phyloP scores from a whole-genome alignment of 2,329 filamentous ascomycete species.

The Xylariaceae sp. region DNA sequence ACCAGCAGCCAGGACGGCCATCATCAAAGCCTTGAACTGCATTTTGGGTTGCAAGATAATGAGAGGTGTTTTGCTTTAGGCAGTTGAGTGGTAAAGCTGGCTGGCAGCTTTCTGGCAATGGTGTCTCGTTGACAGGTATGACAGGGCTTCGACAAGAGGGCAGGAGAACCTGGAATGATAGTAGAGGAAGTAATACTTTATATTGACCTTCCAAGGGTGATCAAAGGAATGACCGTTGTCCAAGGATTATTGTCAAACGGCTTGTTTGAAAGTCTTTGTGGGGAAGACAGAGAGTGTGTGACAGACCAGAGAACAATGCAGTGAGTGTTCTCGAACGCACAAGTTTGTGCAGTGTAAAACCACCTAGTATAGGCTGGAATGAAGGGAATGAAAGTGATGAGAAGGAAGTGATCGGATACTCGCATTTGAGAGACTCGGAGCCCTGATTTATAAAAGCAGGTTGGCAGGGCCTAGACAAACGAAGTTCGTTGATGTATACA shows the following conservation, averaged over 20 bases:
- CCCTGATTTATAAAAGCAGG: too few relatives aligned
- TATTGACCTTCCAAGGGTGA: neutral
- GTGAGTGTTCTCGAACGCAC: neutral
- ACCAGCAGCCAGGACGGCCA: constrained; percentile 41
- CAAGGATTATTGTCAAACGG: constrained; percentile 10
- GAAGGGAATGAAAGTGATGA: too few relatives aligned
- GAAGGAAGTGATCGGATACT: too few relatives aligned
- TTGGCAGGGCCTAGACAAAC: too few relatives aligned
- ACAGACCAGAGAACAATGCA: neutral
- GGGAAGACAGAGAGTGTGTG: neutral
- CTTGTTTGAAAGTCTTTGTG: constrained; percentile 12
- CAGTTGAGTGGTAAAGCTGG: constrained; percentile 6
- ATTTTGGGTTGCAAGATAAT: constrained; percentile 38
- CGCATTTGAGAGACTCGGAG: too few relatives aligned
- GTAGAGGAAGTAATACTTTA: neutral
- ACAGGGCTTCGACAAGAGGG: neutral
- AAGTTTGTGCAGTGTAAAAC: too few relatives aligned
- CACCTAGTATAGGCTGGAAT: too few relatives aligned
- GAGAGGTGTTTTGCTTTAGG: neutral
- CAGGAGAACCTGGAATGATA: constrained; percentile 6
- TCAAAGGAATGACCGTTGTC: constrained; percentile 7
- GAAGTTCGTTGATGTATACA: too few relatives aligned
- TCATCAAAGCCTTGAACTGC: constrained; percentile 35
- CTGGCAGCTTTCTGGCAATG: constrained; percentile 11
- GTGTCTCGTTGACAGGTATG: constrained; percentile 8